Base-by-base conservation (phyloP, 73 alveolate genomes). In the Paramecium tetraurelia region DNA sequence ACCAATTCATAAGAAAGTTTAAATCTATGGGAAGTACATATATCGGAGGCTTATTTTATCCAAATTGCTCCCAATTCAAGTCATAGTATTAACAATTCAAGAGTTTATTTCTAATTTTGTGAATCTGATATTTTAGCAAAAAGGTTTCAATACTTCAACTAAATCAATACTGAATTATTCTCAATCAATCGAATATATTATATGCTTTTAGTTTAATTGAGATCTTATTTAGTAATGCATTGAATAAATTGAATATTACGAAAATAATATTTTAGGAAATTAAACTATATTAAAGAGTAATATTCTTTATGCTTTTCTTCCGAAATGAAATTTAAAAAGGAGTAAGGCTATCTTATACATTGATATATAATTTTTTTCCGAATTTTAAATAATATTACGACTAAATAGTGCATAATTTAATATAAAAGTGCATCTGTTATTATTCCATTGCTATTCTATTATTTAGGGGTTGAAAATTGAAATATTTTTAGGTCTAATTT, bases 1-100 rank as follows among this genome's bases (percentile, higher is more conserved):
- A 71, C 9, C 86, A 71, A 35, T 27, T 71, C 8, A 31, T 71
- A 35, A 71, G 86, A 38, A 71, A 71, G n/a, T 27, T 4, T 3
- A 71, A 71, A 18, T 35, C 36, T 71, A 71, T 71, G 86, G 86
- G 86, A 71, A 71, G 86, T 71, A 71, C 11, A 11, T 35, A 29
- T 36, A 71, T 71, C 36, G 86, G 86, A 71, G 86, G 36, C n/a
- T 71, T 71, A 35, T 72, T 36, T 35, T 36, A 35, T 35, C 18
- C 4, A 72, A 72, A 21, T 9, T 16, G 4, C 27, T 72, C 3
- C 86, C 86, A 10, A 29, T 16, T 7, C 4, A 16, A 18, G 68
- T 68, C 16, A 20, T 72, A 8, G 53, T 16, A 16, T 12, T 3
- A 35, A 63, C 68, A 6, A 72, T 72, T 0, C 36, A 9, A 35